phyloP scores from a whole-genome alignment of 2,329 filamentous ascomycete genomes.

The Colletotrichum sansevieriae region DNA sequence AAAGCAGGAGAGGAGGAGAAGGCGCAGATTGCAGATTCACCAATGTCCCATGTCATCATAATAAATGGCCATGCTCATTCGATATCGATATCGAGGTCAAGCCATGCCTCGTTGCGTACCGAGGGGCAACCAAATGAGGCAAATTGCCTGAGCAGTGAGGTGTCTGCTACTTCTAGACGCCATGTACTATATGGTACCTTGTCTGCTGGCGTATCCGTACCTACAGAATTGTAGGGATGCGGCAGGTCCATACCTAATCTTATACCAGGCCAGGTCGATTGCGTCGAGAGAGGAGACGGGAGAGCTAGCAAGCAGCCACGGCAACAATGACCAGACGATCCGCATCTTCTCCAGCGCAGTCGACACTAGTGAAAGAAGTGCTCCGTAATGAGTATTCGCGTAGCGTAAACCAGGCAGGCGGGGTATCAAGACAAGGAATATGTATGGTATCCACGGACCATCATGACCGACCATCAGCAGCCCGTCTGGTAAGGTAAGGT shows the following conservation, averaged over 20 bases:
- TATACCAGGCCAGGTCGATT: not conserved
- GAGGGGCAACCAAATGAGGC: conserved; percentile 19
- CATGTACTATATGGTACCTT: not conserved
- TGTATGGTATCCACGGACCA: conserved; percentile 15
- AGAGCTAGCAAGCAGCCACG: conserved; percentile 14
- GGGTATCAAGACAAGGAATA: conserved; percentile 25
- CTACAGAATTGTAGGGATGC: not conserved
- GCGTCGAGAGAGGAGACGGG: conserved; percentile 5
- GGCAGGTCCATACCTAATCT: not conserved
- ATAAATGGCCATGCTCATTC: conserved; percentile 30
- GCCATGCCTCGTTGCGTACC: conserved; percentile 19
- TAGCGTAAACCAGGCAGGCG: conserved; percentile 27
- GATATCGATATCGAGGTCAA: conserved; percentile 35
- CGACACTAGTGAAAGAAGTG: conserved; percentile 1
- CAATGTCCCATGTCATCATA: conserved; percentile 27
- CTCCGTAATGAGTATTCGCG: conserved; percentile 19
- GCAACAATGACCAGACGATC: conserved; percentile 22
- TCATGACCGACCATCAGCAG: no score
- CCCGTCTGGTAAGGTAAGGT: no score
- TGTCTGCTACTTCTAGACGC: not conserved
- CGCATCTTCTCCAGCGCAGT: conserved; percentile 21
- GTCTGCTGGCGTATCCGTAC: no score
- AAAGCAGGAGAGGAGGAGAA: not conserved
- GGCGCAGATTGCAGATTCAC: conserved; percentile 10
- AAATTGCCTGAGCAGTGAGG: conserved; percentile 25